Evolutionary conservation across 805 yeast genomes (phyloP), one percentile per base, ranked within the genome.

Genomic region (Kockiozyma suomiensis): DNA sequence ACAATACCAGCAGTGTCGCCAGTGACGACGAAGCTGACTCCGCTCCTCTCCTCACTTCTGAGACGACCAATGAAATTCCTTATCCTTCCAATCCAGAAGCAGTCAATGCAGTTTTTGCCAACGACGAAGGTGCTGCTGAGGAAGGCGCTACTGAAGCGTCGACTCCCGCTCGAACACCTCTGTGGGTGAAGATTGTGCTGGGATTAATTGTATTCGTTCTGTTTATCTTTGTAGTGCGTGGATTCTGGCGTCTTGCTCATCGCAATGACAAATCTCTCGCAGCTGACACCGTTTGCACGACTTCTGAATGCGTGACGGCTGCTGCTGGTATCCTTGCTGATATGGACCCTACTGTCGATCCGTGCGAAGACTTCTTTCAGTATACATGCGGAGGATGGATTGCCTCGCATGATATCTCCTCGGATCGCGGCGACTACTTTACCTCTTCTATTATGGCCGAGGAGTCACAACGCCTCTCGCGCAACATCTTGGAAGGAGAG

Each of bases 331-430:
- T 63, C 8, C 47, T 63, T 17, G 66, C 65, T 13, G 66, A 61
- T 35, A 56, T 49, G 43, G 61, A 63, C 40, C 21, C 46, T 10
- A 15, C 66, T 3, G 62, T 50, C 25, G 60, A 57, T 45, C 66
- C 66, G 12, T 63, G 66, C 42, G 60, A 53, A 13, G 62, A 63
- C 46, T 63, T 63, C 45, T 63, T 35, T 45, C 62, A 62, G 60
- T 63, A 50, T 42, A 48, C 62, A 4, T 63, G 66, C 45, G 66
- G 66, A 21, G 62, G 62, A 8, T 63, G 66, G 66, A 52, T 62
- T 3, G 62, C 59, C 4, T 23, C 28, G 8, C 66, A 63, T 45
- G 66, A 62, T 33, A 45, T 63, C 40, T 33, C 60, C 15, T 43
- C 61, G 13, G 66, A 63, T 25, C 66, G 65, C 38, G 65, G 60